Evolutionary conservation across 2,329 filamentous ascomycete species (phyloP).

Genomic region (Alternaria infectoria): DNA sequence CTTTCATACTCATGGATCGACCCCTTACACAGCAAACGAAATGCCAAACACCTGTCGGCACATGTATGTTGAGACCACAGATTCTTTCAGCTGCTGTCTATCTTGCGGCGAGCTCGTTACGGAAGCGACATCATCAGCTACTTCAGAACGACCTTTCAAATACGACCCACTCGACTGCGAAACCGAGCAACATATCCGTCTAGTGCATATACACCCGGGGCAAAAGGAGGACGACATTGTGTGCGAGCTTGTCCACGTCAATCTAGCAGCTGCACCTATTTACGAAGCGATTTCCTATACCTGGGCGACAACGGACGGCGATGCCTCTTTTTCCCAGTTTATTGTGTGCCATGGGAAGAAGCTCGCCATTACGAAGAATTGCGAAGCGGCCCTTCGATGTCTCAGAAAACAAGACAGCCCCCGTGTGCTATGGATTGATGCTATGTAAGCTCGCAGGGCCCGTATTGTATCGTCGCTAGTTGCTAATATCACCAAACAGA

Average conservation of each 20-base stretch:
- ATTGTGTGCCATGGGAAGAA: neutral
- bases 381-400: neutral
- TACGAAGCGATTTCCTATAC: neutral
- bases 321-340: neutral
- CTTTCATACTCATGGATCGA: too few relatives aligned
- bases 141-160: neutral
- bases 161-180: neutral
- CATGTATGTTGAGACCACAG: neutral
- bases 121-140: neutral
- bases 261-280: neutral
- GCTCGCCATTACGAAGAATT: neutral
- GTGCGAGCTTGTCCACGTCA: neutral
- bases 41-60: neutral
- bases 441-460: neutral
- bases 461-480: neutral
- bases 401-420: accelerated
- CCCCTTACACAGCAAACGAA: too few relatives aligned
- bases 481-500: neutral
- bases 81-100: neutral
- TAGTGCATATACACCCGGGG: neutral
- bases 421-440: neutral
- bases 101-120: neutral
- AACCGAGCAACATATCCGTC: neutral
- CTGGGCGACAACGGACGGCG: neutral
- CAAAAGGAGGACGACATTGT: neutral